These are phyloP conservation scores for Phytophthora pisi DNA, from an alignment of 352 stramenopile genomes.

Conservation along the genomic window DNA sequence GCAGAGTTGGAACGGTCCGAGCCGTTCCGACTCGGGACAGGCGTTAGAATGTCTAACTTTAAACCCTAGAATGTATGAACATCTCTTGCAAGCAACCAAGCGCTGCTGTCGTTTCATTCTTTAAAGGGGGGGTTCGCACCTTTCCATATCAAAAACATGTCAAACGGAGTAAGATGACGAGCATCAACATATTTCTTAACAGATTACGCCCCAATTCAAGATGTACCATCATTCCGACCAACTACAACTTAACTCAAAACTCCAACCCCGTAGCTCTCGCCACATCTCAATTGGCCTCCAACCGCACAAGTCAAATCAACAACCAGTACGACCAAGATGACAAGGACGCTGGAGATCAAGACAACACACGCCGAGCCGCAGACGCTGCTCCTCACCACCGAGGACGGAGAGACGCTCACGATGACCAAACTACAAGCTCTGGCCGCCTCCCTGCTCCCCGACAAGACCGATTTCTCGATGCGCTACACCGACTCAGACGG, in stretches of 20 bases:
- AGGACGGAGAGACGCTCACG: slow-evolving; percentile 23
- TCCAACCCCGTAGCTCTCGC: background rate
- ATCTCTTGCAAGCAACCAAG: too few relatives aligned
- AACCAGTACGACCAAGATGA: slow-evolving; percentile 20
- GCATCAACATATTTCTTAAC: background rate
- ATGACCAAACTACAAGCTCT: slow-evolving; percentile 32
- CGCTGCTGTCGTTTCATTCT: too few relatives aligned
- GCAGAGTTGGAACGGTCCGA: too few relatives aligned
- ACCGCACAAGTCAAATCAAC: slow-evolving; percentile 7
- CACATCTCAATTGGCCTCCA: slow-evolving; percentile 34
- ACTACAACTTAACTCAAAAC: background rate
- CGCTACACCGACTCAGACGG: slow-evolving; percentile 59
- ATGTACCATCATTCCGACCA: background rate
- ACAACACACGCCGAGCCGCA: slow-evolving; percentile 14
- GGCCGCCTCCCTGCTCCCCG: slow-evolving; percentile 19
- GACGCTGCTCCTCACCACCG: slow-evolving; percentile 28
- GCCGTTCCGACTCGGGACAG: too few relatives aligned
- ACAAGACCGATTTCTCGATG: slow-evolving; percentile 13
- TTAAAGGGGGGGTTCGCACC: too few relatives aligned
- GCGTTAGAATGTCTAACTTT: too few relatives aligned
- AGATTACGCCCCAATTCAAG: background rate
- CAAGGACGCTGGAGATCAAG: slow-evolving; percentile 33
- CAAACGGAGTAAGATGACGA: background rate
- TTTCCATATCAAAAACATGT: too few relatives aligned
- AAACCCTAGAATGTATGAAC: too few relatives aligned